Evolutionary conservation across 805 yeast genomes (phyloP), one percentile per base, ranked within the genome.

Genomic region (Metschnikowia kunwiensis): DNA sequence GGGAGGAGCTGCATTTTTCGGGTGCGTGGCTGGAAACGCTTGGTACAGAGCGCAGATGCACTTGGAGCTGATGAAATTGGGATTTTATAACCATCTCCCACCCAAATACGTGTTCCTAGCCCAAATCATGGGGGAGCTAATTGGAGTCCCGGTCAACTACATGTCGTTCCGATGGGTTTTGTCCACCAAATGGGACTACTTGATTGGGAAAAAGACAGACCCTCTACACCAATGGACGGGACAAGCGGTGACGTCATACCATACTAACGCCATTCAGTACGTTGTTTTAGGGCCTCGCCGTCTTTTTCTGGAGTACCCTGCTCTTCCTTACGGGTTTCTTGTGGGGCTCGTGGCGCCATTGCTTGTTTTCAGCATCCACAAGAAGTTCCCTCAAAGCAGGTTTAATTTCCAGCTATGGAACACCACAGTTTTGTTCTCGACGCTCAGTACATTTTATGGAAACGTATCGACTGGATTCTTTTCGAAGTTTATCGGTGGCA

Each of bases 191-290:
- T 54, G 61, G 14, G 60, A 58, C 5, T 73, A 51, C 31, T 52
- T 67, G 39, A 40, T 51, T 5, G 71, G 72, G 1, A 39, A 48
- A 7, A 51, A 53, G 21, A 49, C 37, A 1, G 78, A 73, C 47
- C 73, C 76, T 1, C 53, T 72, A 17, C 71, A 69, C 40, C 78
- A 73, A 47, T 73, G 77, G 77, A 72, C 75, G 2, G 77, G 74
- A 2, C 77, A 73, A 42, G 42, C 57, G 5, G 58, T 73, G 21
- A 54, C 61, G 22, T 53, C 60, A 12, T 61, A 58, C 40, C 70
- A 72, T 46, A 65, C 74, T n/a, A 73, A 72, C 46, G 72, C 77
- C 8, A 63, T 72, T 21, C 75, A 70, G 43, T 73, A 73, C 41
- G 75, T 72, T n/a, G 58, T 73, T 1, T 52, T 73, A 32, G 78